Conservation (phyloP, 1,139 yeast species). For the Nakaseomyces nivariensis region DNA sequence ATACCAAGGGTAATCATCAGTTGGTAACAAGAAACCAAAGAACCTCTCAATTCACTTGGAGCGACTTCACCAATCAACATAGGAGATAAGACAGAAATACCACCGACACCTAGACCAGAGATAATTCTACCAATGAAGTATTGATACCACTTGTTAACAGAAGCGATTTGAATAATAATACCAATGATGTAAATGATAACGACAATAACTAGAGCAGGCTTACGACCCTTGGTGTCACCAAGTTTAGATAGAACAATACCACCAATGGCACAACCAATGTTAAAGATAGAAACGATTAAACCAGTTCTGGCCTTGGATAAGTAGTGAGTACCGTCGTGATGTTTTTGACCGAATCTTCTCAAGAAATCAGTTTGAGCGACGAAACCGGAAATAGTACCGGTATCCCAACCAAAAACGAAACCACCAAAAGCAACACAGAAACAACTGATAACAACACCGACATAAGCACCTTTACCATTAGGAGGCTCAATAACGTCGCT, state of each 20-base stretch:
- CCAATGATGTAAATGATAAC: slow-evolving; percentile 52
- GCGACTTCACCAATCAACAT: slow-evolving; percentile 55
- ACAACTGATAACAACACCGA: slow-evolving; percentile 35
- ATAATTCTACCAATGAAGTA: slow-evolving; percentile 50
- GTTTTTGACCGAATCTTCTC: slow-evolving; percentile 38
- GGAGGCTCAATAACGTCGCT: neutral
- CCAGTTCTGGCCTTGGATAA: slow-evolving; percentile 49
- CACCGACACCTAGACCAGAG: slow-evolving; percentile 56
- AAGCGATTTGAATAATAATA: slow-evolving; percentile 49
- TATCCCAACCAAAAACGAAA: slow-evolving; percentile 63
- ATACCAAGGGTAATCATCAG: slow-evolving; percentile 53
- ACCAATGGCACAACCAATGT: slow-evolving; percentile 62
- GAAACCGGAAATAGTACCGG: slow-evolving; percentile 71
- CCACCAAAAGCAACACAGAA: slow-evolving; percentile 56
- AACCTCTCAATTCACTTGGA: slow-evolving; percentile 59
- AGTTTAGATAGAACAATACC: slow-evolving; percentile 44
- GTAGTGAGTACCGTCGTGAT: slow-evolving; percentile 28
- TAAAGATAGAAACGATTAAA: slow-evolving; percentile 53
- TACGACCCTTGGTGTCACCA: slow-evolving; percentile 53
- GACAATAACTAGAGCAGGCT: slow-evolving; percentile 44
- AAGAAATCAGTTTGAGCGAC: slow-evolving; percentile 58
- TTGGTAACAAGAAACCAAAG: slow-evolving; percentile 52
- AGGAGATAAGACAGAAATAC: slow-evolving; percentile 50
- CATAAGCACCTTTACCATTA: slow-evolving; percentile 6
- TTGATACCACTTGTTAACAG: slow-evolving; percentile 42